phyloP scores from a whole-genome alignment of 805 yeast genomes.

The Kodamaea nitidulidarum region DNA sequence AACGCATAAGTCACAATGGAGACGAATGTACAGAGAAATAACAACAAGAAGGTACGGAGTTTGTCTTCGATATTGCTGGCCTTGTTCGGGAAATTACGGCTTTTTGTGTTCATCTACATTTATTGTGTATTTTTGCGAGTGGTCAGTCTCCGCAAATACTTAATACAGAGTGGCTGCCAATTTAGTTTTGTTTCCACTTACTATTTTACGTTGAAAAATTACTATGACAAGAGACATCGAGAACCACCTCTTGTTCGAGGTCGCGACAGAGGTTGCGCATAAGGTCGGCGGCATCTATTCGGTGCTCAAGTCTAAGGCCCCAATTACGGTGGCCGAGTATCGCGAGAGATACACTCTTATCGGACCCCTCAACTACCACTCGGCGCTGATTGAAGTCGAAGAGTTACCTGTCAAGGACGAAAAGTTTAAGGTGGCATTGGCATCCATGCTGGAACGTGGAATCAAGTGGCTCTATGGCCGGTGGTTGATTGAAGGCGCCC shows the following conservation, averaged over 20 bases:
- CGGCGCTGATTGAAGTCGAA: slow-evolving; percentile 80
- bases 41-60: too few relatives aligned
- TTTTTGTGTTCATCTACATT: neutral
- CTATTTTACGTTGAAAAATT: neutral
- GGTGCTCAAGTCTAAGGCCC: slow-evolving; percentile 93
- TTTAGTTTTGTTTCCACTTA: neutral
- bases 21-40: too few relatives aligned
- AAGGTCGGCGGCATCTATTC: slow-evolving; percentile 97
- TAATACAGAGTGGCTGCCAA: neutral
- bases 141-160: slow-evolving; percentile 3
- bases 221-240: slow-evolving; percentile 77
- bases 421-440: slow-evolving; percentile 56
- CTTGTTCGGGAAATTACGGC: neutral
- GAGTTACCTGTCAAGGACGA: slow-evolving; percentile 58
- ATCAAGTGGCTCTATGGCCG: slow-evolving; percentile 82
- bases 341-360: slow-evolving; percentile 78
- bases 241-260: slow-evolving; percentile 84
- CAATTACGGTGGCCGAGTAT: slow-evolving; percentile 92
- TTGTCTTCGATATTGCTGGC: too few relatives aligned
- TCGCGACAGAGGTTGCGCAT: slow-evolving; percentile 97
- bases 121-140: neutral
- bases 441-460: slow-evolving; percentile 79
- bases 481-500: slow-evolving; percentile 98
- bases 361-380: slow-evolving; percentile 77
- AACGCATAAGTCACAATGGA: too few relatives aligned